Conservation (phyloP, 768 basidiomycete species). For the Tremella yokohamensis region DNA sequence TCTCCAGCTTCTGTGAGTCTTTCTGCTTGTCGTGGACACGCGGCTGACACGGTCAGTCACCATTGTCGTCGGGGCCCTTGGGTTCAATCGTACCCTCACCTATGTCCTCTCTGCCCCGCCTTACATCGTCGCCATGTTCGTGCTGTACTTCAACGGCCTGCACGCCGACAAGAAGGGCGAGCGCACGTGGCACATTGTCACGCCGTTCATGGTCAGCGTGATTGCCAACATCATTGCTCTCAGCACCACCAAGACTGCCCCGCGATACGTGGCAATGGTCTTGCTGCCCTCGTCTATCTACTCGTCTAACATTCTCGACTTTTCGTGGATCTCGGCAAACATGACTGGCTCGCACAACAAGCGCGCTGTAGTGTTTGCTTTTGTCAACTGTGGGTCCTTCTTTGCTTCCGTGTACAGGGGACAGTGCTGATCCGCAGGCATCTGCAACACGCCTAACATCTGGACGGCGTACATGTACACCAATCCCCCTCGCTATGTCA, state of each 20-base stretch:
- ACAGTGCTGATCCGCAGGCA: slow-evolving; percentile 6
- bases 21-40: neutral
- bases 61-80: slow-evolving; percentile 27
- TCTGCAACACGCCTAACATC: slow-evolving; percentile 36
- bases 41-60: neutral
- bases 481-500: slow-evolving; percentile 38
- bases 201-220: slow-evolving; percentile 37
- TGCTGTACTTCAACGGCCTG: slow-evolving; percentile 46
- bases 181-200: slow-evolving; percentile 38
- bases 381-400: slow-evolving; percentile 41
- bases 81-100: slow-evolving; percentile 39
- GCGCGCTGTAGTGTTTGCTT: too few relatives aligned
- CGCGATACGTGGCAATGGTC: slow-evolving; percentile 47
- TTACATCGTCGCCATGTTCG: slow-evolving; percentile 42
- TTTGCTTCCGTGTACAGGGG: neutral
- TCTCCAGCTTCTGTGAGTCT: slow-evolving; percentile 43
- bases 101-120: slow-evolving; percentile 45
- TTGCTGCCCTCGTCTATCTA: slow-evolving; percentile 45
- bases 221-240: slow-evolving; percentile 47
- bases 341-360: slow-evolving; percentile 39
- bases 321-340: slow-evolving; percentile 45
- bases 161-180: slow-evolving; percentile 43
- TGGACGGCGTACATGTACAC: slow-evolving; percentile 50
- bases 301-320: slow-evolving; percentile 38
- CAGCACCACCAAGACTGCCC: slow-evolving; percentile 35